Evolutionary conservation across 2,329 filamentous ascomycete genomes (phyloP).

Genomic region (Fusarium heterosporum): DNA sequence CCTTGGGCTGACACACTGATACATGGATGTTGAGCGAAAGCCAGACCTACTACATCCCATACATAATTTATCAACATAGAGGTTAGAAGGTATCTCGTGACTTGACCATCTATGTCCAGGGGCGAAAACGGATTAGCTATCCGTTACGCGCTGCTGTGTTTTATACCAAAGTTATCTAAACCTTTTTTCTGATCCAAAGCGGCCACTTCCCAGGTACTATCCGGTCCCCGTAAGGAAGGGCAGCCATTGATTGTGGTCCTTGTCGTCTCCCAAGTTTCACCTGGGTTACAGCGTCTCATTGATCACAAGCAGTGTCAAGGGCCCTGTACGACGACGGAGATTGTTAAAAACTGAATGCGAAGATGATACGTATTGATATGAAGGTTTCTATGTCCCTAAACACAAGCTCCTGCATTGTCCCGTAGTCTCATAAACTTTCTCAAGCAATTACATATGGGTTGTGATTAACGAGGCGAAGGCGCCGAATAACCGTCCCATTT

Average conservation of each 20-base stretch:
- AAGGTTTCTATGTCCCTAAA: neutral
- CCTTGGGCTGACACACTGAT: neutral
- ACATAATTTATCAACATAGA: too few species aligned
- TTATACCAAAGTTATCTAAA: too few species aligned
- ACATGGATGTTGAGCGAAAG: neutral
- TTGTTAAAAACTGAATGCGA: neutral
- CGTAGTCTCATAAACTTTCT: neutral
- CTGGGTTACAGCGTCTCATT: constrained; percentile 18
- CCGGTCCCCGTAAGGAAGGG: too few species aligned
- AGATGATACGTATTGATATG: neutral
- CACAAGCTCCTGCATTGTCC: neutral
- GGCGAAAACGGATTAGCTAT: too few species aligned
- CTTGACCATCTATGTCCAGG: too few species aligned
- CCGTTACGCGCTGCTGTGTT: too few species aligned
- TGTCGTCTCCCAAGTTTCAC: constrained; percentile 1
- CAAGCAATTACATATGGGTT: neutral
- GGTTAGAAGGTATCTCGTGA: too few species aligned
- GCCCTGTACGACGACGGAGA: neutral
- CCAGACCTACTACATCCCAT: too few species aligned
- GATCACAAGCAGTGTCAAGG: neutral
- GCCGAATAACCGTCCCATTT: constrained; percentile 2
- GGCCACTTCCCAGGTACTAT: too few species aligned
- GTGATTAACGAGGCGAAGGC: neutral
- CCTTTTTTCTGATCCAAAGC: too few species aligned
- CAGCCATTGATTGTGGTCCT: too few species aligned